A percentile compares a stretch with the other conserved stretches of the same genome.
Evolutionary conservation across 176 grass and related monocot genomes (phyloP).

Genomic region (Carex myosuroides): DNA sequence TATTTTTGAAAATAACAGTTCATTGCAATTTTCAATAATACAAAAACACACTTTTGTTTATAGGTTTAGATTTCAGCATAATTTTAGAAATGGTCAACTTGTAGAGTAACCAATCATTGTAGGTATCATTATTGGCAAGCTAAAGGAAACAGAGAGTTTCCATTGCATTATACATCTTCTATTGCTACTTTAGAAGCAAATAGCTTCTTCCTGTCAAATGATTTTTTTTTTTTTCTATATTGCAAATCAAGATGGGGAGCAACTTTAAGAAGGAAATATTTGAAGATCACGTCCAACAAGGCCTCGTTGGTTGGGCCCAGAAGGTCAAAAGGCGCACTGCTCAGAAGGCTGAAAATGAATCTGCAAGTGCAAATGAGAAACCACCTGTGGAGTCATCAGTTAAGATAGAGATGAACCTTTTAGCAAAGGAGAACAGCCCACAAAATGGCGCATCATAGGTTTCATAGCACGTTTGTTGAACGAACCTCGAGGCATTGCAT

Average conservation of each 20-base stretch:
- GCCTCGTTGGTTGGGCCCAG: conserved; percentile 53
- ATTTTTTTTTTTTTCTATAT: conserved; percentile 1
- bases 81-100: neutral
- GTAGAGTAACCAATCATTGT: neutral
- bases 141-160: neutral
- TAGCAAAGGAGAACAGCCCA: neutral
- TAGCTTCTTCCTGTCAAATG: neutral
- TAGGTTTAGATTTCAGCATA: neutral
- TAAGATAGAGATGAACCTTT: conserved; percentile 20
- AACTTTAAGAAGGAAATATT: conserved; percentile 82
- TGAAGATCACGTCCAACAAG: conserved; percentile 69
- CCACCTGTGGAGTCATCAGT: conserved; percentile 1
- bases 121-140: neutral
- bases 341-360: conserved; percentile 2
- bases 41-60: neutral
- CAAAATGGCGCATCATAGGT: conserved; percentile 8
- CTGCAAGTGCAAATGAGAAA: neutral
- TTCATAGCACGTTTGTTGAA: neutral
- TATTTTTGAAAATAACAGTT: neutral
- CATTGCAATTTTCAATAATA: neutral
- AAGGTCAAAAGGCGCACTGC: conserved; percentile 47
- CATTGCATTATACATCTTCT: neutral
- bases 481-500: neutral
- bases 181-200: neutral
- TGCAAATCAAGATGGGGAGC: conserved; percentile 62